Conservation (phyloP, 441 rosid species). For the Populus hybrid region DNA sequence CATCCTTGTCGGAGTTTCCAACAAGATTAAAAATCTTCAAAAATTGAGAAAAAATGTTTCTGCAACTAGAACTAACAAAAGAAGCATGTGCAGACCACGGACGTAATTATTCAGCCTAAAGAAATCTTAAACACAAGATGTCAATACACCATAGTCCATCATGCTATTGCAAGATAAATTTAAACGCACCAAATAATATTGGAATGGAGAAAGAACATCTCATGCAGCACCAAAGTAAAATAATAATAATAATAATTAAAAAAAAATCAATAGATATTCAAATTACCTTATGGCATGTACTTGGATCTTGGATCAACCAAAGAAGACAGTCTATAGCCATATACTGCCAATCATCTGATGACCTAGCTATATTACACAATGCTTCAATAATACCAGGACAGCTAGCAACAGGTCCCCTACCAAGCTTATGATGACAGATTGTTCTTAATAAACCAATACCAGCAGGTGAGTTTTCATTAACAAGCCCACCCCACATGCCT, state of each 20-base stretch:
- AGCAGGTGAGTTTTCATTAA: constrained; percentile 95
- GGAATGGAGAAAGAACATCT: not conserved
- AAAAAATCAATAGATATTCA: not conserved
- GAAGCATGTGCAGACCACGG: not conserved
- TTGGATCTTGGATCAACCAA: constrained; percentile 92
- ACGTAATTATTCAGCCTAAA: not conserved
- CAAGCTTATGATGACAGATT: constrained; percentile 89
- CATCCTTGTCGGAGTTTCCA: not conserved
- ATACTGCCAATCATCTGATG: constrained; percentile 96
- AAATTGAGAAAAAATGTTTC: not conserved
- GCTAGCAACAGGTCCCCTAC: constrained; percentile 82
- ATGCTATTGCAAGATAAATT: too few species aligned
- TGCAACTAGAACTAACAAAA: not conserved
- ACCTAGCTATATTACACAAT: constrained; percentile 78
- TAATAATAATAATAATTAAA: too few species aligned
- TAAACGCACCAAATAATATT: not conserved
- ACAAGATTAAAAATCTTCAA: not conserved
- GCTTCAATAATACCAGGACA: constrained; percentile 85
- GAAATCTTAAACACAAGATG: not conserved
- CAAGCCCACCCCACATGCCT: constrained; percentile 98
- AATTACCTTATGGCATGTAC: constrained; percentile 68
- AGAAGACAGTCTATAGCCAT: constrained; percentile 96
- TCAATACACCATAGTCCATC: not conserved
- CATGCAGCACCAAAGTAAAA: not conserved
- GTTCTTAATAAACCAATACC: constrained; percentile 93